Evolutionary conservation across 148 eudicot genomes (phyloP), one percentile per base, ranked within the genome.

Genomic region (Nyssa sinensis): DNA sequence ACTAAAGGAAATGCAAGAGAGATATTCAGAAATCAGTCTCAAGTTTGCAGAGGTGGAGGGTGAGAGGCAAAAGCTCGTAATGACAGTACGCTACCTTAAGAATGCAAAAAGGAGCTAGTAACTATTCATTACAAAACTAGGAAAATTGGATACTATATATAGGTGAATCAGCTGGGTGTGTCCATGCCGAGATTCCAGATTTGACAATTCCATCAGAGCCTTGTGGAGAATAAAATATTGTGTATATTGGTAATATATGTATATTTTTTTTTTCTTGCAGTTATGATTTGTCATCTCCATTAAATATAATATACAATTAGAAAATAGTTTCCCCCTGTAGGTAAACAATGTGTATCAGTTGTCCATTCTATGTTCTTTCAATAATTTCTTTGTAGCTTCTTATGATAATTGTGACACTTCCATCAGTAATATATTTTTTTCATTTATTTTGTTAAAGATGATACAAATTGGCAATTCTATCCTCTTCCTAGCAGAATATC

Each of bases 41-140:
- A 94, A 91, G 76, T 94, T 94, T 74, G 97, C 98, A n/a, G 98
- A 94, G 85, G 98, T 94, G 27, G 98, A 91, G 78, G 98, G 98
- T 17, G 97, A 94, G 85, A 77, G 98, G 49, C 98, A 94, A 78
- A 86, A 89, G 66, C 91, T 94, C 24, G 86, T 91, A 4, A 94
- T 94, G 95, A 88, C 59, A 29, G 61, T 91, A 39, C 93, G 98
- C 34, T 87, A 84, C 83, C 75, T 94, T 19, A 90, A 91, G 79
- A 94, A 88, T 70, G 69, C 91, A 14, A 94, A 79, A 75, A 88
- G 81, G 80, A 76, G 69, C 60, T 81, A 84, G 72, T 73, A 62
- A 39, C 5, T 19, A 29, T 6, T 37, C 58, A 14, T 10, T 13
- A 19, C 59, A 66, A n/a, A n/a, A n/a, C n/a, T n/a, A n/a, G n/a